Base-by-base conservation (phyloP, 2,329 filamentous ascomycete genomes). In the Gaeumannomyces sp. region DNA sequence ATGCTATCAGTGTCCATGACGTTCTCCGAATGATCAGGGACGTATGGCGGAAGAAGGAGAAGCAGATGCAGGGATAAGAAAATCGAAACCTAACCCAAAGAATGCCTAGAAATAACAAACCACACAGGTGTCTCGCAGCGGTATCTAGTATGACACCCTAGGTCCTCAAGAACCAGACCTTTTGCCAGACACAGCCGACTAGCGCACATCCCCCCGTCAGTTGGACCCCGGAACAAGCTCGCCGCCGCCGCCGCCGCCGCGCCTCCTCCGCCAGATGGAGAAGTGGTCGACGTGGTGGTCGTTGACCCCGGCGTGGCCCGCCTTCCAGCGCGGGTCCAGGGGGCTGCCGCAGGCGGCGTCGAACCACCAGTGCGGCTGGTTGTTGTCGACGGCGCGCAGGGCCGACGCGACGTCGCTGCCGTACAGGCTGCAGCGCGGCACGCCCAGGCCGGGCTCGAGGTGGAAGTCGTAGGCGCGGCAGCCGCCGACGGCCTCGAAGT, bases 381-480 rank as follows among this genome's bases (percentile, higher is more conserved):
- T 64, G 45, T 69, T 66, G 67, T 75, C 71, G 56, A 77, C 69
- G 28, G 71, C 67, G 25, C 66, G 67, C 53, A 77, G 65, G 38
- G 71, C 71, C 58, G 67, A 71, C 33, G 73, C 71, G 28, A 77
- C 73, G 33, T 69, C 63, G 65, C 70, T 71, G 65, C 74, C 73
- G 67, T 77, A 77, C 64, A 78, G 71, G 63, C 73, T 72, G 69
- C 76, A 78, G 64, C 74, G 72, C 25, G 75, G 71, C 25, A 70
- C 70, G 59, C 72, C 72, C 53, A 72, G 67, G 27, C 70, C 69
- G 66, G 71, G 71, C 64, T 72, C 68, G 63, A 69, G 67, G 68
- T 76, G 74, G 71, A 73, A 78, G 64, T 75, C 72, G 69, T 76
- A 78, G 25, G 76, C 72, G 64, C 71, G 68, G 70, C 76, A 78